A percentile compares a stretch with the other conserved stretches of the same genome.
Evolutionary conservation across 805 yeast genomes (phyloP).

Genomic region (Spathaspora passalidarum): DNA sequence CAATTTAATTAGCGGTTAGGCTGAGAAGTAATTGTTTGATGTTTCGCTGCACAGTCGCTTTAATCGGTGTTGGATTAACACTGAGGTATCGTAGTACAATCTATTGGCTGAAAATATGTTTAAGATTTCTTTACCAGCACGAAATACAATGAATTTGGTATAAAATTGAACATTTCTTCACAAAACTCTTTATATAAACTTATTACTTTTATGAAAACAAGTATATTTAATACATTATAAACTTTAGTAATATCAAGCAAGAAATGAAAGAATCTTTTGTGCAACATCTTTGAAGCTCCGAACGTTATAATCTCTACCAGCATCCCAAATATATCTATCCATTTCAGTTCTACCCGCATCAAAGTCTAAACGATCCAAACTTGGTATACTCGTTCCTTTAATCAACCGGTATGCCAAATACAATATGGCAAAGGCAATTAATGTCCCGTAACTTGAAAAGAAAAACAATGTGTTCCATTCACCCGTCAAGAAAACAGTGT

Average conservation of each 20-base stretch:
- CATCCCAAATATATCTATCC: constrained; percentile 81
- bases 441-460: constrained; percentile 63
- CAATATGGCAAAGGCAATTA: constrained; percentile 49
- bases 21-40: too few species aligned
- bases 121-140: too few species aligned
- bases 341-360: constrained; percentile 84
- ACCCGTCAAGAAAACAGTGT: constrained; percentile 53
- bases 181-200: too few species aligned
- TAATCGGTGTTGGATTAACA: too few species aligned
- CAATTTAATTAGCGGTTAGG: too few species aligned
- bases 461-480: constrained; percentile 62
- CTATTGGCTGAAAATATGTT: too few species aligned
- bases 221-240: background rate
- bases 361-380: constrained; percentile 71
- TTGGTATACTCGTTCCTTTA: constrained; percentile 61
- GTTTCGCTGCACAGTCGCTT: too few species aligned
- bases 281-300: constrained; percentile 30
- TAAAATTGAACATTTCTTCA: too few species aligned
- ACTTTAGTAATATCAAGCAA: constrained; percentile 21
- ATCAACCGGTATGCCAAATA: constrained; percentile 55
- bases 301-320: constrained; percentile 47
- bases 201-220: too few species aligned
- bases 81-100: too few species aligned
- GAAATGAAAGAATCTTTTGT: constrained; percentile 29
- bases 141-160: too few species aligned